Percentiles rank a stretch among this genome's conserved stretches.
phyloP scores from a whole-genome alignment of 169 alveolate species.

The Neospora caninum region DNA sequence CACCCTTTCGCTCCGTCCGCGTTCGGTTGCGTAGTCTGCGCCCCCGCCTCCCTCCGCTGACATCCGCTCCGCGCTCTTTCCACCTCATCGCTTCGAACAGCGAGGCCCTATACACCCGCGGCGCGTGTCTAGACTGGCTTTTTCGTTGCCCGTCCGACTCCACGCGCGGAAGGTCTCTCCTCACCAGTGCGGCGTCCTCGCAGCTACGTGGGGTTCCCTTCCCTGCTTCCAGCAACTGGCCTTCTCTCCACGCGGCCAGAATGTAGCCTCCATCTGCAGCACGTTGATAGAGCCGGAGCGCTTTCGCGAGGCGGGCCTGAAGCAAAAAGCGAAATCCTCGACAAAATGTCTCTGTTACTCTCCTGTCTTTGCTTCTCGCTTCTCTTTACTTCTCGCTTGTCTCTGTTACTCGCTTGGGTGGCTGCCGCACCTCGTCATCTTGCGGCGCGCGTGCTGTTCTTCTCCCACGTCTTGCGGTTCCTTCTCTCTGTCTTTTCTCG shows the following conservation, averaged over 20 bases:
- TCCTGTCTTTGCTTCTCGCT: too few relatives aligned
- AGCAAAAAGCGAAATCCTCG: too few relatives aligned
- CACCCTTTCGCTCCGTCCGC: too few relatives aligned
- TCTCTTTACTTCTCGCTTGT: neutral
- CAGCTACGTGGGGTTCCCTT: slow-evolving; percentile 5
- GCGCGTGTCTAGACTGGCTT: too few relatives aligned
- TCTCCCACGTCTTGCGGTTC: neutral
- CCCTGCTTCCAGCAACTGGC: slow-evolving; percentile 38
- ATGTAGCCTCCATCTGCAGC: slow-evolving; percentile 64
- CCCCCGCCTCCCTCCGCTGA: too few relatives aligned
- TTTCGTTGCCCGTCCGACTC: too few relatives aligned
- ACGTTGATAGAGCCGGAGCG: slow-evolving; percentile 57
- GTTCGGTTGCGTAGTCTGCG: too few relatives aligned
- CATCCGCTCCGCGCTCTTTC: too few relatives aligned
- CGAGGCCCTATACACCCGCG: too few relatives aligned
- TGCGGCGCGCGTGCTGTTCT: neutral
- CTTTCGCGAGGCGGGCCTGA: slow-evolving; percentile 27
- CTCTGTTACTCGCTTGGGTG: neutral
- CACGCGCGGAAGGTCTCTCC: too few relatives aligned
- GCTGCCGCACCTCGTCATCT: neutral
- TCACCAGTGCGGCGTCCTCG: slow-evolving; percentile 49
- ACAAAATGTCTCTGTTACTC: too few relatives aligned
- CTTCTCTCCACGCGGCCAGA: slow-evolving; percentile 50
- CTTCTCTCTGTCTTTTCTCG: neutral
- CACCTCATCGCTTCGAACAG: too few relatives aligned